A percentile compares a stretch with the other conserved stretches of the same genome.
Evolutionary conservation across 768 basidiomycete genomes (phyloP).

Genomic region (Termitomyces eurrhizus): DNA sequence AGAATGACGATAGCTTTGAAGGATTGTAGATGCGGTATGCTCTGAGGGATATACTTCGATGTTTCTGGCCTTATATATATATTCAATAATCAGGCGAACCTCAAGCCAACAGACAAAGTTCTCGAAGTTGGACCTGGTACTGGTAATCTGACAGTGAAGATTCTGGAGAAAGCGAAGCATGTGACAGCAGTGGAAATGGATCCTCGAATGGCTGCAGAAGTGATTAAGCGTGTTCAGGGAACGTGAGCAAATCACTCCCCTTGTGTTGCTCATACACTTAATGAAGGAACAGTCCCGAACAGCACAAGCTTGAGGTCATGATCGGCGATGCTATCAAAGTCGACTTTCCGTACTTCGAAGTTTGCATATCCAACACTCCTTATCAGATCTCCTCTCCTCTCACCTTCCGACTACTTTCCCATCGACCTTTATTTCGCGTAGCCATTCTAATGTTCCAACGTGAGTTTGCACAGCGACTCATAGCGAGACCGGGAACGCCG

Average conservation of each 20-base stretch:
- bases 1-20: conserved; percentile 16
- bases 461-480: conserved; percentile 92
- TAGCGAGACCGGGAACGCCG: conserved; percentile 76
- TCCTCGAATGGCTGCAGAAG: conserved; percentile 97
- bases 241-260: conserved; percentile 55
- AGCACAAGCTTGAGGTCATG: conserved; percentile 90
- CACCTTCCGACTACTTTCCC: conserved; percentile 94
- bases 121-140: conserved; percentile 98
- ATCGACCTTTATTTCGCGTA: conserved; percentile 89
- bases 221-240: conserved; percentile 96
- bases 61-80: background rate
- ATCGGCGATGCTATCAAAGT: conserved; percentile 98
- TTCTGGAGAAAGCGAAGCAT: conserved; percentile 89
- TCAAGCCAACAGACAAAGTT: conserved; percentile 92
- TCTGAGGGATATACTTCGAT: background rate
- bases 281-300: conserved; percentile 68
- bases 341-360: conserved; percentile 97
- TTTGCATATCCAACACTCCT: conserved; percentile 98
- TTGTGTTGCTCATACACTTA: background rate
- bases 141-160: conserved; percentile 92
- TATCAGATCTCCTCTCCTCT: conserved; percentile 99
- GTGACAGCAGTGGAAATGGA: conserved; percentile 97
- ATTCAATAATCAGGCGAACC: conserved; percentile 59
- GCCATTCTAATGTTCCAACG: conserved; percentile 99
- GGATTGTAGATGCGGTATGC: conserved; percentile 44